phyloP scores from a whole-genome alignment of 2,329 filamentous ascomycete genomes.

The Chaetoscypha palmicola region DNA sequence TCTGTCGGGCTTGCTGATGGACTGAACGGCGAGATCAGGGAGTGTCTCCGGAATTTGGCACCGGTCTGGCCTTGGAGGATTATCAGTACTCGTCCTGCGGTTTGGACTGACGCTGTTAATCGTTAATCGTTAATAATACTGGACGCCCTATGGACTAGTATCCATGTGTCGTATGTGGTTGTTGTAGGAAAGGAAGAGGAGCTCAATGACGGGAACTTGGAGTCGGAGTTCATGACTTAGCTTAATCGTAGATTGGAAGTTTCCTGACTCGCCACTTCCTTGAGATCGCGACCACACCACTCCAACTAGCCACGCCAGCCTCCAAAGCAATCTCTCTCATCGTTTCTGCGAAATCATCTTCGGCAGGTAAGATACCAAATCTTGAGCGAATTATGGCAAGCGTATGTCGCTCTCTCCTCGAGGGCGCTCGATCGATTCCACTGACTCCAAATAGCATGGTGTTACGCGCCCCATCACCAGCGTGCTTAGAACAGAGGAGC shows the following conservation, averaged over 20 bases:
- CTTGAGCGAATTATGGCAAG: constrained; percentile 30
- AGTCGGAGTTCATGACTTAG: too few relatives aligned
- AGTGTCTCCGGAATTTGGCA: too few relatives aligned
- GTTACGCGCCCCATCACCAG: constrained; percentile 61
- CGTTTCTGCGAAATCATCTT: too few relatives aligned
- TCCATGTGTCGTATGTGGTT: constrained; percentile 12
- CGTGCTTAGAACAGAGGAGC: constrained; percentile 58
- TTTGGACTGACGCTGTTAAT: too few relatives aligned
- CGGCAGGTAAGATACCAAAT: background rate
- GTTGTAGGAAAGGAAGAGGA: constrained; percentile 2
- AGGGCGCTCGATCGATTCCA: constrained; percentile 8
- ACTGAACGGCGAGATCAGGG: too few relatives aligned
- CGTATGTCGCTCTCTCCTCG: constrained; percentile 25
- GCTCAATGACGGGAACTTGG: constrained; percentile 1
- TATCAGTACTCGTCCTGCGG: too few relatives aligned
- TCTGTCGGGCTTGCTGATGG: too few relatives aligned
- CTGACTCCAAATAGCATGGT: constrained; percentile 59
- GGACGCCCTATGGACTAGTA: constrained; percentile 12
- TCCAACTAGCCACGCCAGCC: background rate
- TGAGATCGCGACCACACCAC: too few relatives aligned
- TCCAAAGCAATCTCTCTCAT: too few relatives aligned
- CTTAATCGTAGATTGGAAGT: too few relatives aligned
- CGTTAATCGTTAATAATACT: constrained; percentile 20
- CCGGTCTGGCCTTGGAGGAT: too few relatives aligned
- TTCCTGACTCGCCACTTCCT: constrained; percentile 21